phyloP scores from a whole-genome alignment of 495 filamentous ascomycete species.

The Bathelium albidoporum region DNA sequence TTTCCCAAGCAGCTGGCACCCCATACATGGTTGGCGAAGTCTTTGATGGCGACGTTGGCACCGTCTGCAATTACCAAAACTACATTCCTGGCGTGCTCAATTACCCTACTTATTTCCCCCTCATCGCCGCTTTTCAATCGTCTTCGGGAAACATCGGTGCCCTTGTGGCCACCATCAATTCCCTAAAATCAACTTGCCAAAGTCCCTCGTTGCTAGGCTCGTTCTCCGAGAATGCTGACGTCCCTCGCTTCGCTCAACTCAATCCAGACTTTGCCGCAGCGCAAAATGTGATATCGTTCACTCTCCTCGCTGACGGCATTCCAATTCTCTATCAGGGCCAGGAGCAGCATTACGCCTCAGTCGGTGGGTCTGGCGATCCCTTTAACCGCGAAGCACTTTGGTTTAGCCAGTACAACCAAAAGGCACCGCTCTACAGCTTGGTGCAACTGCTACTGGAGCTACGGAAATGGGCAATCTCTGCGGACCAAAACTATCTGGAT shows the following conservation, averaged over 20 bases:
- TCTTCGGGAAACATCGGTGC: constrained; percentile 16
- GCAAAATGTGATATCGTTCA: constrained; percentile 61
- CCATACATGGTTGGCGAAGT: constrained; percentile 58
- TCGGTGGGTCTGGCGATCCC: constrained; percentile 41
- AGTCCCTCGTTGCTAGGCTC: constrained; percentile 57
- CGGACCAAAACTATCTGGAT: constrained; percentile 36
- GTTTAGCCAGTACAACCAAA: constrained; percentile 52
- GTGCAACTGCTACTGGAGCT: constrained; percentile 49
- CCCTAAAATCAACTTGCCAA: constrained; percentile 33
- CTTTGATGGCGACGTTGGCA: constrained; percentile 47
- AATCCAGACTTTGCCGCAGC: constrained; percentile 38
- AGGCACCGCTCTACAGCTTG: constrained; percentile 48
- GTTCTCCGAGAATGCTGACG: constrained; percentile 73
- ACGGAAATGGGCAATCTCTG: constrained; percentile 43
- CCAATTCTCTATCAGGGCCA: constrained; percentile 59
- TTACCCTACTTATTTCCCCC: constrained; percentile 58
- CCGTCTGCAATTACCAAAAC: constrained; percentile 53
- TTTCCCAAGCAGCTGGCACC: constrained; percentile 55
- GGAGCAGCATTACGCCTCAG: constrained; percentile 62
- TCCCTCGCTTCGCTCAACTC: constrained; percentile 43
- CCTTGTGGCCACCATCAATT: constrained; percentile 16
- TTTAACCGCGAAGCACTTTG: constrained; percentile 64
- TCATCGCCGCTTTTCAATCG: constrained; percentile 47
- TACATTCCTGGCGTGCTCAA: constrained; percentile 53
- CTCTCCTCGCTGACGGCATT: constrained; percentile 56